A percentile compares a stretch with the other conserved stretches of the same genome.
Conservation (phyloP, 2,329 filamentous ascomycete species). For the Trichoderma afroharzianum region DNA sequence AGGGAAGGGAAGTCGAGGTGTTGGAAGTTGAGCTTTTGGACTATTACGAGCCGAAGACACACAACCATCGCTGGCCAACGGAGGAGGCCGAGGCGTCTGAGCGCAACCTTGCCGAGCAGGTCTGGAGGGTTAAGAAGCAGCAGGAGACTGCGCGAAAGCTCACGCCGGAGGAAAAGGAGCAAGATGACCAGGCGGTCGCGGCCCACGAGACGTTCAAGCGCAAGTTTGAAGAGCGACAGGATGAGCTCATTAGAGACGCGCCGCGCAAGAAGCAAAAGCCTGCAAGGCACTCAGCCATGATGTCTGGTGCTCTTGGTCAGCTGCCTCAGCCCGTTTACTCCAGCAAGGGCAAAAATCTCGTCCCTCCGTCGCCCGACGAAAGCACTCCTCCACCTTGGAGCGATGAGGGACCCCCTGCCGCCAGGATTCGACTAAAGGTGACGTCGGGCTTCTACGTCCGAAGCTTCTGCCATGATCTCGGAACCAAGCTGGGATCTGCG, state of each 20-base stretch:
- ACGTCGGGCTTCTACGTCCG: conserved; percentile 96
- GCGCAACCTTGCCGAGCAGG: conserved; percentile 70
- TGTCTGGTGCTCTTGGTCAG: conserved; percentile 56
- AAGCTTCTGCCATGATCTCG: conserved; percentile 88
- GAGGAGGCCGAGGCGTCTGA: conserved; percentile 74
- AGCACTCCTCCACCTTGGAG: conserved; percentile 54
- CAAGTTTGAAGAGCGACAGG: conserved; percentile 55
- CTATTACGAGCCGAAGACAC: conserved; percentile 78
- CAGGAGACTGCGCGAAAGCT: conserved; percentile 48
- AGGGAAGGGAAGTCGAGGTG: conserved; percentile 75
- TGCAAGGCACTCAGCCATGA: conserved; percentile 41
- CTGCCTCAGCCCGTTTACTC: conserved; percentile 43
- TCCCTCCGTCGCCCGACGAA: conserved; percentile 45
- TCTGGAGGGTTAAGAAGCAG: conserved; percentile 59
- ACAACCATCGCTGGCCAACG: conserved; percentile 74
- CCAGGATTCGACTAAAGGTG: conserved; percentile 82
- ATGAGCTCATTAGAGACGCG: conserved; percentile 52
- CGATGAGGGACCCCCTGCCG: conserved; percentile 68
- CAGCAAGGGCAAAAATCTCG: conserved; percentile 48
- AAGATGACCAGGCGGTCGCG: conserved; percentile 52
- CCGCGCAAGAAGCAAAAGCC: conserved; percentile 35
- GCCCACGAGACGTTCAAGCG: conserved; percentile 57
- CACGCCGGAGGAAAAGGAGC: conserved; percentile 52
- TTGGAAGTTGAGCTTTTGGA: conserved; percentile 75
- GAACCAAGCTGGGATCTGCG: conserved; percentile 73